Conservation (phyloP, 2,329 filamentous ascomycete species). For the Claviceps sp. region DNA sequence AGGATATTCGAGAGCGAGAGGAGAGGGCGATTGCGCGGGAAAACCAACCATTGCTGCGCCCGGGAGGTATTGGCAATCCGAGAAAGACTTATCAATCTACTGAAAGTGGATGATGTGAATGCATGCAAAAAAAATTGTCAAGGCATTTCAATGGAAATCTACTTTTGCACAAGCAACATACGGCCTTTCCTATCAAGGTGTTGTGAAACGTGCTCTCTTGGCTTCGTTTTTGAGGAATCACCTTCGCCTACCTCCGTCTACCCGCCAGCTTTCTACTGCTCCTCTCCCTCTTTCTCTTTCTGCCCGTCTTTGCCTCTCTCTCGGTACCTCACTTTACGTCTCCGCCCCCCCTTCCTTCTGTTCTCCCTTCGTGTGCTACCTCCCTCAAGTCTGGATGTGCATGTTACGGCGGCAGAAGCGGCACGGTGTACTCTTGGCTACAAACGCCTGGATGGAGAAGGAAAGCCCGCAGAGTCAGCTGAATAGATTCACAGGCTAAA, state of each 20-base stretch:
- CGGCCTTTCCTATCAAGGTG: not conserved
- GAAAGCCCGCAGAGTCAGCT: not conserved
- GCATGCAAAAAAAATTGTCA: not conserved
- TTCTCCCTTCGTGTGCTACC: not conserved
- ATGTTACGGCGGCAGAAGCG: not conserved
- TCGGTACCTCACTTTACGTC: too few species aligned
- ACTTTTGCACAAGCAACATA: not conserved
- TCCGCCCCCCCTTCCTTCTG: not conserved
- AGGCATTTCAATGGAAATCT: not conserved
- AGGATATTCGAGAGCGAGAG: constrained; percentile 36
- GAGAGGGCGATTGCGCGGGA: constrained; percentile 36
- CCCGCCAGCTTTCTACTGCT: too few species aligned
- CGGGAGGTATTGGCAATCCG: constrained; percentile 36
- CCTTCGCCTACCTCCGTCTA: not conserved
- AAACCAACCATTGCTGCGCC: constrained; percentile 35
- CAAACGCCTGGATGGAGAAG: not conserved
- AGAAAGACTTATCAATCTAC: constrained; percentile 26
- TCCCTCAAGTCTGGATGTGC: too few species aligned
- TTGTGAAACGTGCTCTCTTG: not conserved
- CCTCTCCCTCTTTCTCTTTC: not conserved
- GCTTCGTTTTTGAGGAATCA: not conserved
- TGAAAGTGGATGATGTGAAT: constrained; percentile 4
- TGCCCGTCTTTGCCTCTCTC: not conserved
- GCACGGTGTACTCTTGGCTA: not conserved
- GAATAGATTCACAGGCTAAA: not conserved